Evolutionary conservation across 2,329 filamentous ascomycete species (phyloP).

Genomic region (Biscogniauxia marginata): DNA sequence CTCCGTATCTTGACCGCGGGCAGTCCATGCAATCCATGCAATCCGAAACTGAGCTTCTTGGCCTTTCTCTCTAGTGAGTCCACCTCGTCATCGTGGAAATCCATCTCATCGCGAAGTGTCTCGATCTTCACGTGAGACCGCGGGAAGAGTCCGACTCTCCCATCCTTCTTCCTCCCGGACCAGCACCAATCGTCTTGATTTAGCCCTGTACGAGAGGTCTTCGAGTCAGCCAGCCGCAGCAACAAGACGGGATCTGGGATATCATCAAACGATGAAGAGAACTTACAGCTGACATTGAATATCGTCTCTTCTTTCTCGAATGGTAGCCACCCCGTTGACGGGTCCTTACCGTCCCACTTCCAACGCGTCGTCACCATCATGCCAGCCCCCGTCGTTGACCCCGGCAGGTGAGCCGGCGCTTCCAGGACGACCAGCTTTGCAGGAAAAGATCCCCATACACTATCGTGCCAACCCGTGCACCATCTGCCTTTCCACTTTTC

Average conservation of each 20-base stretch:
- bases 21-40: neutral
- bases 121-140: constrained; percentile 47
- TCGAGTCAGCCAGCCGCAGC: constrained; percentile 1
- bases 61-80: constrained; percentile 6
- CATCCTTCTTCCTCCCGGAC: constrained; percentile 52
- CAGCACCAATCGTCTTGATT: constrained; percentile 55
- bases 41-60: constrained; percentile 17
- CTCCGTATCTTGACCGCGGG: constrained; percentile 18
- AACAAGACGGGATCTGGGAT: too few species aligned
- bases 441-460: constrained; percentile 28
- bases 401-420: constrained; percentile 24
- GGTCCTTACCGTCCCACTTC: constrained; percentile 32
- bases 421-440: constrained; percentile 29
- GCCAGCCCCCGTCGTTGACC: constrained; percentile 13
- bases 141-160: constrained; percentile 54
- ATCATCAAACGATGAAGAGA: too few species aligned
- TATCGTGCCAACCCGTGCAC: constrained; percentile 36
- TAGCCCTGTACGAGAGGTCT: constrained; percentile 34
- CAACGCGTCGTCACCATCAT: constrained; percentile 30
- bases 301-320: constrained; percentile 51
- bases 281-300: constrained; percentile 50
- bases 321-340: constrained; percentile 30
- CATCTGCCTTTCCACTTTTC: constrained; percentile 36
- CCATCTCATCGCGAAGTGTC: constrained; percentile 40
- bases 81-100: constrained; percentile 9